These are phyloP conservation scores for Fusarium sp. DNA, from an alignment of 2,329 filamentous ascomycete species.

Conservation along the genomic window DNA sequence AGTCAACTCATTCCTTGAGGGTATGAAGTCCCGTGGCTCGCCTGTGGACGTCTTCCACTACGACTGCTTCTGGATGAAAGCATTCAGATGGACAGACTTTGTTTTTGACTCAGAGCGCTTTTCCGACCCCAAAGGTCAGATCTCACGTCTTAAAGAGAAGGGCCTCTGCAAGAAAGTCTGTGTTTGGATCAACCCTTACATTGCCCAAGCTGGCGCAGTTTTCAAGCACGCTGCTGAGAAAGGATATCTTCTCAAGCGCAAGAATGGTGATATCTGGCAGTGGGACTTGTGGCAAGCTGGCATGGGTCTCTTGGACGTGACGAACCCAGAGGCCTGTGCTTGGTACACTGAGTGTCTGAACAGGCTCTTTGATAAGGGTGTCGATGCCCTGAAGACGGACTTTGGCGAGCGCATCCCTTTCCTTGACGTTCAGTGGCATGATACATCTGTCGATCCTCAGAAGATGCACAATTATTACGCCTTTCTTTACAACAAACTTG, in stretches of 20 bases:
- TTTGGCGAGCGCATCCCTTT: conserved; percentile 80
- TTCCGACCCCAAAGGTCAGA: conserved; percentile 75
- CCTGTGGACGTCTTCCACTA: conserved; percentile 81
- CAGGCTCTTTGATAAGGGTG: conserved; percentile 74
- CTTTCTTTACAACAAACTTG: conserved; percentile 78
- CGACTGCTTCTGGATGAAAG: conserved; percentile 83
- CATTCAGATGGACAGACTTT: conserved; percentile 82
- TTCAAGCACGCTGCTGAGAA: conserved; percentile 74
- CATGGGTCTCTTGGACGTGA: conserved; percentile 81
- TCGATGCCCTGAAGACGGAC: conserved; percentile 81
- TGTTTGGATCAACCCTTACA: conserved; percentile 83
- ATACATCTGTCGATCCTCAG: conserved; percentile 68
- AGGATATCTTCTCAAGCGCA: conserved; percentile 77
- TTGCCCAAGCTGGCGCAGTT: conserved; percentile 76
- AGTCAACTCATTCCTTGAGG: conserved; percentile 75
- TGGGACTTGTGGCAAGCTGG: conserved; percentile 84
- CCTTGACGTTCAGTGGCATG: conserved; percentile 74
- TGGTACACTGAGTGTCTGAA: conserved; percentile 76
- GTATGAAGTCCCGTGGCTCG: conserved; percentile 74
- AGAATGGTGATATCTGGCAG: conserved; percentile 78
- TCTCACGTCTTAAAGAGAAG: conserved; percentile 72
- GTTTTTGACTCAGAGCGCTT: conserved; percentile 77
- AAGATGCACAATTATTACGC: conserved; percentile 85
- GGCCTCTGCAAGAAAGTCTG: conserved; percentile 74
- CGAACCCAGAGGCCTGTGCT: conserved; percentile 74